phyloP scores from a whole-genome alignment of 768 basidiomycete species.

The Thelephora aurantiotincta region DNA sequence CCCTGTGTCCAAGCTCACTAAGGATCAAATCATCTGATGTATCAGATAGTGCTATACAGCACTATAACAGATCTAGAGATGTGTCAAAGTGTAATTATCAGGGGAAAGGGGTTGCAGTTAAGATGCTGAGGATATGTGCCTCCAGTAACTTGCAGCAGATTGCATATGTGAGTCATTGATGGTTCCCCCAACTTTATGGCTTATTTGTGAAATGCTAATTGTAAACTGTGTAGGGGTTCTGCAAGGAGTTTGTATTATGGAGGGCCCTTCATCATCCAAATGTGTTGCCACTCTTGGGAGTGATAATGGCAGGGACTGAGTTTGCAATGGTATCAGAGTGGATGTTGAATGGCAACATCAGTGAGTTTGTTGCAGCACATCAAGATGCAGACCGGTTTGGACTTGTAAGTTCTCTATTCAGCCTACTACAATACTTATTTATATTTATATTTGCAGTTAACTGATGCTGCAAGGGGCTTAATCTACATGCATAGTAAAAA shows the following conservation, averaged over 20 bases:
- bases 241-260: neutral
- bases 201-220: neutral
- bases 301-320: slow-evolving; percentile 4
- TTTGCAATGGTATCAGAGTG: slow-evolving; percentile 6
- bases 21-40: too few species aligned
- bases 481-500: neutral
- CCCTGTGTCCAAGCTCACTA: too few species aligned
- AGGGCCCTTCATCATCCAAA: slow-evolving; percentile 5
- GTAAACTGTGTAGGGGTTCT: neutral
- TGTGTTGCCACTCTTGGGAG: slow-evolving; percentile 8
- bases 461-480: neutral
- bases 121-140: too few species aligned
- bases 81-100: too few species aligned
- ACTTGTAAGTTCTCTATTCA: neutral
- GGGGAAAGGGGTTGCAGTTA: too few species aligned
- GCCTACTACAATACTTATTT: neutral
- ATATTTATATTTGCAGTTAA: neutral
- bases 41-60: too few species aligned
- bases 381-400: slow-evolving; percentile 1
- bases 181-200: too few species aligned
- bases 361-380: slow-evolving; percentile 3
- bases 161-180: too few species aligned
- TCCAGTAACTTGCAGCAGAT: too few species aligned
- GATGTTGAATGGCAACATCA: slow-evolving; percentile 5
- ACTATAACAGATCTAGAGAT: too few species aligned